Evolutionary conservation across 352 stramenopile species (phyloP).

Genomic region (Pythium oligandrum): DNA sequence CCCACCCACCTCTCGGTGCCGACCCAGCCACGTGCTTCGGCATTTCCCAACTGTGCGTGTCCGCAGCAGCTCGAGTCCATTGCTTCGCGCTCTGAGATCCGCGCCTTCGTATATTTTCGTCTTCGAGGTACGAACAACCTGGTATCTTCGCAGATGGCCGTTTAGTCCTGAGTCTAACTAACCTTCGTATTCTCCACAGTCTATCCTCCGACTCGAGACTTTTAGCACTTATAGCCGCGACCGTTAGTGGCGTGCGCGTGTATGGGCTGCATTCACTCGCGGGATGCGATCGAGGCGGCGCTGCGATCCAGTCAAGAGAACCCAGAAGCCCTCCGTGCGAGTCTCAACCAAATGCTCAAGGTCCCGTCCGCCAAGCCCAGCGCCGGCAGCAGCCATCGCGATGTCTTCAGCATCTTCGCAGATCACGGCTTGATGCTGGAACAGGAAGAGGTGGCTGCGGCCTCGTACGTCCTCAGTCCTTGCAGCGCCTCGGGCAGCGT

Average conservation of each 20-base stretch:
- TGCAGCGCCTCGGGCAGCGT: conserved; percentile 53
- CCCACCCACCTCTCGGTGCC: no score
- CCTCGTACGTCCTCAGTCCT: conserved; percentile 24
- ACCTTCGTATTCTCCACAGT: no score
- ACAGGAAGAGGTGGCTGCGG: conserved; percentile 11
- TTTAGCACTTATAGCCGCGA: no score
- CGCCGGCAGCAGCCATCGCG: conserved; percentile 42
- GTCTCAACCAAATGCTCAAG: conserved; percentile 42
- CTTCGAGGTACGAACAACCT: no score
- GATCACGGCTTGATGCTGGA: conserved; percentile 75
- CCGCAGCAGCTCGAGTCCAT: no score
- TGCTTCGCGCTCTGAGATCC: no score
- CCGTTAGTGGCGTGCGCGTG: background rate
- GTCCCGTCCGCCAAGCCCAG: background rate
- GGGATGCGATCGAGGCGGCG: conserved; percentile 15
- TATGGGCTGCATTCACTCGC: conserved; percentile 27
- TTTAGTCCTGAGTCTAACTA: no score
- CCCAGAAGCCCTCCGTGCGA: conserved; percentile 7
- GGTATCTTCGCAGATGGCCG: no score
- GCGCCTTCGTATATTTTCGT: no score
- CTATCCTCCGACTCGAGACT: no score
- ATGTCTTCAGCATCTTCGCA: conserved; percentile 85
- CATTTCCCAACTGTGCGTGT: no score
- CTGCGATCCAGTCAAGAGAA: conserved; percentile 8
- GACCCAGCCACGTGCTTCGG: no score